These are phyloP conservation scores for sorghum (Sorghum bicolor) DNA, from an alignment of 176 grass and related monocot species.

Conservation along the genomic window Sorghum_bicolor_NCBIv3 NC_012871.2:59370001-59370500, in stretches of 20 bases:
- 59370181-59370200: constrained; percentile 30
- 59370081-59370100: neutral
- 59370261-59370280: neutral
- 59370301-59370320: constrained; percentile 23
- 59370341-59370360: neutral
- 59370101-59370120: neutral
- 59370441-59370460: neutral
- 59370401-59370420: neutral
- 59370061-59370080: neutral
- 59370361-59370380: constrained; percentile 12
- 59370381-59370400: neutral
- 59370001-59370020: no score
- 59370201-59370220: neutral
- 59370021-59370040: neutral
- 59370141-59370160: neutral
- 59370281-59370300: neutral
- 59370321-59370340: constrained; percentile 32
- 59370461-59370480: neutral
- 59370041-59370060: neutral
- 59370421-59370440: neutral
- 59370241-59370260: constrained; percentile 35
- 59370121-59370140: constrained; percentile 1
- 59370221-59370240: neutral
- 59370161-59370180: neutral
- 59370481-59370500: neutral